Evolutionary conservation across 1,139 yeast species (phyloP).

Genomic region (Hemisphaericaspora subhashii): DNA sequence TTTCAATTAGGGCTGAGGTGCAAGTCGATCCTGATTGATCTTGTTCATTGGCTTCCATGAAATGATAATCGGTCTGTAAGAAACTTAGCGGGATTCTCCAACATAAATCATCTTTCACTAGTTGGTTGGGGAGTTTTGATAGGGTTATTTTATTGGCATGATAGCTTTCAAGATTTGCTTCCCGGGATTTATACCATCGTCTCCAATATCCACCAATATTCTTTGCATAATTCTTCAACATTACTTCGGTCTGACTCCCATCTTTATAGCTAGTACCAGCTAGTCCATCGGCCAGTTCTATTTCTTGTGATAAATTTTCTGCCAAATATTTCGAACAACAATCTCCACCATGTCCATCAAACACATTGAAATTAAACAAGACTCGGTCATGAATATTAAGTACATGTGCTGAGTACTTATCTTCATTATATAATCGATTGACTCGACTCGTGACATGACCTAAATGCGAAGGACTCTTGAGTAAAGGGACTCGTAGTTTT

Average conservation of each 20-base stretch:
- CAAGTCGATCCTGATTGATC: slow-evolving; percentile 75
- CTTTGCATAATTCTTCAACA: slow-evolving; percentile 50
- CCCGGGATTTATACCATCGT: slow-evolving; percentile 60
- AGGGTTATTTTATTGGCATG: slow-evolving; percentile 24
- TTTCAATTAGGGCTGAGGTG: slow-evolving; percentile 72
- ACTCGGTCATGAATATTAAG: slow-evolving; percentile 32
- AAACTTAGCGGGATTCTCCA: slow-evolving; percentile 63
- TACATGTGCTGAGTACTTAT: slow-evolving; percentile 65
- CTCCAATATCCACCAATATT: slow-evolving; percentile 89
- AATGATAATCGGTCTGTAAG: slow-evolving; percentile 57
- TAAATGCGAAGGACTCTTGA: slow-evolving; percentile 70
- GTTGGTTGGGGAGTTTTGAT: slow-evolving; percentile 13
- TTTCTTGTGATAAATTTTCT: slow-evolving; percentile 50
- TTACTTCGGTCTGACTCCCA: slow-evolving; percentile 32
- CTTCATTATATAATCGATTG: slow-evolving; percentile 79
- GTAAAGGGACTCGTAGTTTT: slow-evolving; percentile 49
- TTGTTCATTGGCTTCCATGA: slow-evolving; percentile 31
- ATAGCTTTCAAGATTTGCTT: slow-evolving; percentile 42
- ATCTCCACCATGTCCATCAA: slow-evolving; percentile 94
- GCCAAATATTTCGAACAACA: slow-evolving; percentile 66
- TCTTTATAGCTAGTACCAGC: too few relatives aligned
- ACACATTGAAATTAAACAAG: slow-evolving; percentile 67
- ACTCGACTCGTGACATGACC: slow-evolving; percentile 83
- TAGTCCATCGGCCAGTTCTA: slow-evolving; percentile 45
- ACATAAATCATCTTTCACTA: slow-evolving; percentile 50